Evolutionary conservation across 1,139 yeast species (phyloP).

Genomic region (Candida albicans): DNA sequence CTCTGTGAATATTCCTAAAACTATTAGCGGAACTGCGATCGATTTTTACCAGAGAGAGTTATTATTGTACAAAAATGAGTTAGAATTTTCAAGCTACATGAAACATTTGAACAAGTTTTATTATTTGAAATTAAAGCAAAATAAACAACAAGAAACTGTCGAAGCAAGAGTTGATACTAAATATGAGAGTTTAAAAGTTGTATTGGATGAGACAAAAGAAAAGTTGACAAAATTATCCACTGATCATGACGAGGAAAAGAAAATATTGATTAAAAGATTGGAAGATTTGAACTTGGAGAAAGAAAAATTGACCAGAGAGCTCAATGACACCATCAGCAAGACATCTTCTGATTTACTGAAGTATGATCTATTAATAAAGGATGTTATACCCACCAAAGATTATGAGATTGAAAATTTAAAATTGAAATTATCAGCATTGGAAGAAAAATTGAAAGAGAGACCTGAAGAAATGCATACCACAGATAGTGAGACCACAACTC

Average conservation of each 20-base stretch:
- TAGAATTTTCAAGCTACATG: constrained; percentile 60
- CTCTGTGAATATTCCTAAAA: background rate
- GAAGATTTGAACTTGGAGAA: constrained; percentile 22
- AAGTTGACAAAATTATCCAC: constrained; percentile 10
- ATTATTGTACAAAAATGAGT: constrained; percentile 57
- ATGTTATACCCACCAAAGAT: constrained; percentile 24
- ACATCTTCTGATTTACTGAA: constrained; percentile 24
- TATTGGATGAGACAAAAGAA: constrained; percentile 13
- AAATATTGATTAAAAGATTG: constrained; percentile 10
- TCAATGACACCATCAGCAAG: constrained; percentile 17
- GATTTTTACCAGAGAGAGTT: constrained; percentile 60
- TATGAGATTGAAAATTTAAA: constrained; percentile 23
- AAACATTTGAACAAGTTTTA: constrained; percentile 52
- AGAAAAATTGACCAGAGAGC: constrained; percentile 9
- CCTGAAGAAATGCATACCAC: background rate
- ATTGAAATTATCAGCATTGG: constrained; percentile 16
- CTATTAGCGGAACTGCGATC: constrained; percentile 25
- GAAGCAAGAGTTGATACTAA: constrained; percentile 1
- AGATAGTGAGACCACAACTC: too few species aligned
- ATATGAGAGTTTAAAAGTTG: constrained; percentile 16
- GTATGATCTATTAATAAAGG: constrained; percentile 15
- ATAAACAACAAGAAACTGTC: constrained; percentile 2
- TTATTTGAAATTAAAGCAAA: constrained; percentile 36
- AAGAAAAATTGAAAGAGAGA: constrained; percentile 3
- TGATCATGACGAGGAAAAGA: constrained; percentile 10